Evolutionary conservation across 1,139 yeast genomes (phyloP).

Genomic region (Blastobotrys illinoisensis): DNA sequence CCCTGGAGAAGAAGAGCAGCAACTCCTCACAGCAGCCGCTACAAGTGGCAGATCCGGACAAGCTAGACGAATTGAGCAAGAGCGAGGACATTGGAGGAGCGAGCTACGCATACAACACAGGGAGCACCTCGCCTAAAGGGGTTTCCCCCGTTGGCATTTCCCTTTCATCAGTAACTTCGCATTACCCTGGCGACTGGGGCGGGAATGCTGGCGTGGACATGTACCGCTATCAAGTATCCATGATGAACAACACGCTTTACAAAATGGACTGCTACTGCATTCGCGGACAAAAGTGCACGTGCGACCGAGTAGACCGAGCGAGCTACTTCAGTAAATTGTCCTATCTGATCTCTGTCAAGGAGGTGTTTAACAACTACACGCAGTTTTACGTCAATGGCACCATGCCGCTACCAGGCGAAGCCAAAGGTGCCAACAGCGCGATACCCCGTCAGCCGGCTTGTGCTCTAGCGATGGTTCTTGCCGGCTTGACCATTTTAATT

Average conservation of each 20-base stretch:
- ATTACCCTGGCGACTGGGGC: conserved; percentile 24
- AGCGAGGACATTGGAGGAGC: not conserved
- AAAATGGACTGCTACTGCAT: conserved; percentile 21
- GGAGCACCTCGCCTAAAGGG: not conserved
- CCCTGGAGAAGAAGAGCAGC: not conserved
- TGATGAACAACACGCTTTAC: conserved; percentile 15
- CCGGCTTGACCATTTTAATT: not conserved
- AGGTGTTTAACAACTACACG: conserved; percentile 5
- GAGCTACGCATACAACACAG: not conserved
- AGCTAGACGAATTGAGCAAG: not conserved
- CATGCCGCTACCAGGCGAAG: not conserved
- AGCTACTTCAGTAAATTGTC: conserved; percentile 20
- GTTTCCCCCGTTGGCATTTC: not conserved
- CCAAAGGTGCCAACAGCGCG: not conserved
- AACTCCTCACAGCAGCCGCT: not conserved
- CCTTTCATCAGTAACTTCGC: not conserved
- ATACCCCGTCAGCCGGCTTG: not conserved
- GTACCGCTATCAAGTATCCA: conserved; percentile 16
- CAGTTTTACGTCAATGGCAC: conserved; percentile 20
- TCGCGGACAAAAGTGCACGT: conserved; percentile 19
- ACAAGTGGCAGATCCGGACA: not conserved
- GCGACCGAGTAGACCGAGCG: conserved; percentile 15
- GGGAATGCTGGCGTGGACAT: conserved; percentile 14
- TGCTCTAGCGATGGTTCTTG: not conserved
- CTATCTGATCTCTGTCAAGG: conserved; percentile 7